phyloP scores from a whole-genome alignment of 2,329 filamentous ascomycete genomes.

The Polychaeton citri region DNA sequence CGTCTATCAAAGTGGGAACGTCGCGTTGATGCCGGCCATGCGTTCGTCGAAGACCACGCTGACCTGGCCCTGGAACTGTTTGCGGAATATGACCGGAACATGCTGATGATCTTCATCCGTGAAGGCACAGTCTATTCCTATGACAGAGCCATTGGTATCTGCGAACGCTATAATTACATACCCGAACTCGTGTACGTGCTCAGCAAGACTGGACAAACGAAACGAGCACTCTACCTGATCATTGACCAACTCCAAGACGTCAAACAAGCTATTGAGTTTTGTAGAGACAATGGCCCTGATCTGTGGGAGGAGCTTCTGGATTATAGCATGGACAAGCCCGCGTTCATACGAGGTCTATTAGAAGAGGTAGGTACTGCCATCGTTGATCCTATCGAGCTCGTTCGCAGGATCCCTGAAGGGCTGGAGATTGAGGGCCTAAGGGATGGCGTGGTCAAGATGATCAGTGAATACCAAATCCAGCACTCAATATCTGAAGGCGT shows the following conservation, averaged over 20 bases:
- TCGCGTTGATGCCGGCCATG: conserved; percentile 40
- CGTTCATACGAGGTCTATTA: conserved; percentile 81
- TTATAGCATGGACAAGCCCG: conserved; percentile 95
- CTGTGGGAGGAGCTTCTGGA: conserved; percentile 90
- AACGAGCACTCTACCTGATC: conserved; percentile 81
- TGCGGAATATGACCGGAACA: conserved; percentile 62
- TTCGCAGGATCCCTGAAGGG: conserved; percentile 81
- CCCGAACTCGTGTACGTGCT: conserved; percentile 92
- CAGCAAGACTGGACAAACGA: conserved; percentile 88
- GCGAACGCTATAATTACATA: conserved; percentile 67
- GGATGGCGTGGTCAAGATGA: conserved; percentile 78
- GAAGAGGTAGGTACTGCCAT: conserved; percentile 92
- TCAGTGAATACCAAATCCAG: conserved; percentile 93
- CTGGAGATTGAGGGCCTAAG: conserved; percentile 83
- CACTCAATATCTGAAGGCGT: conserved; percentile 84
- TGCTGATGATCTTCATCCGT: conserved; percentile 80
- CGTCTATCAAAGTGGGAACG: conserved; percentile 12
- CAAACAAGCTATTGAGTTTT: conserved; percentile 83
- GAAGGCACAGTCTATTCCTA: conserved; percentile 74
- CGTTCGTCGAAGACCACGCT: conserved; percentile 68
- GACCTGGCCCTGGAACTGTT: conserved; percentile 81
- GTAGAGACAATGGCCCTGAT: conserved; percentile 80
- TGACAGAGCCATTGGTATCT: conserved; percentile 63
- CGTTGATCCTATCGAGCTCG: conserved; percentile 69
- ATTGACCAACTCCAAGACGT: conserved; percentile 89